Evolutionary conservation across 345 rosid genomes (phyloP), one percentile per base, ranked within the genome.

Genomic region (Moricandia moricandioides): DNA sequence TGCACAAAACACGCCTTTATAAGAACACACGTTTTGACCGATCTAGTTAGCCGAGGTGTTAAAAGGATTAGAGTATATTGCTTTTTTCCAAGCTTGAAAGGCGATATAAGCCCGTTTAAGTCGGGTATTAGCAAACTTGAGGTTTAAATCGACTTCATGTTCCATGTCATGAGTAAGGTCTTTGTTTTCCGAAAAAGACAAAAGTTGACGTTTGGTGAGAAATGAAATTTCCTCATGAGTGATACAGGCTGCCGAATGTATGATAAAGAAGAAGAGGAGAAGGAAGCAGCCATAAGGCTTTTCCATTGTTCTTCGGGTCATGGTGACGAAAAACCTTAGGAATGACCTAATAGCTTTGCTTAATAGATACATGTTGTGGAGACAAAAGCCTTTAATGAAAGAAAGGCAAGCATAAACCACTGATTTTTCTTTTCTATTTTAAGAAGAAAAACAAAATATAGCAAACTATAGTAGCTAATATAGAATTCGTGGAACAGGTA

Each of bases 11-110:
- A 94, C 90, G 2, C 97, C 97, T 0, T 29, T 91, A 66, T 94
- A 94, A 5, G 68, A 51, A 34, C 97, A 94, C 8, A 94, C 96
- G 54, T 89, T 10, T 1, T 84, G 27, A 14, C 97, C 98, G 13
- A 82, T 79, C 98, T 97, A 91, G n/a, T 88, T 91, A 4, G 51
- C 81, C 0, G 98, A 85, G 0, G 82, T 83, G 69, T 94, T 88
- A 4, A 52, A 71, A 0, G 97, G 96, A 77, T 94, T 96, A 0
- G 97, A 94, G 78, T 86, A 87, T 0, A 91, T 69, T 3, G 90
- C 87, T 47, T 89, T 83, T 78, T 89, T 93, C 89, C 84, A 89
- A 7, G 98, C 91, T 49, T 89, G 96, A 18, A 94, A 93, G 21
- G 86, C 93, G 11, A 89, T 73, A 43, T 88, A 90, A 24, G 97